A percentile compares a stretch with the other conserved stretches of the same genome.
These are phyloP conservation scores for Penicillium diatomitis DNA, from an alignment of 495 filamentous ascomycete species.

Conservation along the genomic window DNA sequence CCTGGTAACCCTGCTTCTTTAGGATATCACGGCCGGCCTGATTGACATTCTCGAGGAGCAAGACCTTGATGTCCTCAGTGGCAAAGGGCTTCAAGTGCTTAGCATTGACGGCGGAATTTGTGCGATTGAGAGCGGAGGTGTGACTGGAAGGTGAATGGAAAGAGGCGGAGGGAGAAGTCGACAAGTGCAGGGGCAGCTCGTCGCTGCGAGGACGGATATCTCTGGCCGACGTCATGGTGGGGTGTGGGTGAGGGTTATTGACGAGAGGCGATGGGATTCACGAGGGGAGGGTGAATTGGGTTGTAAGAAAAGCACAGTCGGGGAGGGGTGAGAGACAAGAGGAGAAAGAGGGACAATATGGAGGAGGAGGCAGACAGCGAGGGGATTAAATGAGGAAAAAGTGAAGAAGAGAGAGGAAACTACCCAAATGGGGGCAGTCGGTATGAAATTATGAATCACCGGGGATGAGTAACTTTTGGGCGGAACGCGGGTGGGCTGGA, in stretches of 20 bases:
- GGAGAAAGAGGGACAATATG: neutral
- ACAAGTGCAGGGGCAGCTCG: constrained; percentile 43
- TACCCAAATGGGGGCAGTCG: too few relatives aligned
- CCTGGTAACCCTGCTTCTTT: constrained; percentile 82
- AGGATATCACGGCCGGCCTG: constrained; percentile 78
- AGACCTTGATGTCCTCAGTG: constrained; percentile 89
- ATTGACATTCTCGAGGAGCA: constrained; percentile 94
- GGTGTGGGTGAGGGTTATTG: neutral
- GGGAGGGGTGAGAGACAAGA: neutral
- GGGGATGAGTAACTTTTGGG: neutral
- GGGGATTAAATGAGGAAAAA: neutral
- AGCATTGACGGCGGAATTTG: constrained; percentile 31
- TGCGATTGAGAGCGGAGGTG: constrained; percentile 24
- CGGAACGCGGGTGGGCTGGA: neutral
- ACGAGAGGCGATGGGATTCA: too few relatives aligned
- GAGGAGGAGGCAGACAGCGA: neutral
- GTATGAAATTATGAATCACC: constrained; percentile 1
- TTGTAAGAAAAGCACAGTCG: too few relatives aligned
- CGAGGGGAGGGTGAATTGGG: neutral
- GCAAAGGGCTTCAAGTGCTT: constrained; percentile 94
- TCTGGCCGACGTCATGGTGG: constrained; percentile 16
- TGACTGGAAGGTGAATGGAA: constrained; percentile 56
- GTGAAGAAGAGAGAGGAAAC: neutral
- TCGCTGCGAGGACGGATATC: constrained; percentile 28
- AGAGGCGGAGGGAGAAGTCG: constrained; percentile 53